These are phyloP conservation scores for Pichia sporocuriosa DNA, from an alignment of 805 yeast genomes.

Conservation along the genomic window DNA sequence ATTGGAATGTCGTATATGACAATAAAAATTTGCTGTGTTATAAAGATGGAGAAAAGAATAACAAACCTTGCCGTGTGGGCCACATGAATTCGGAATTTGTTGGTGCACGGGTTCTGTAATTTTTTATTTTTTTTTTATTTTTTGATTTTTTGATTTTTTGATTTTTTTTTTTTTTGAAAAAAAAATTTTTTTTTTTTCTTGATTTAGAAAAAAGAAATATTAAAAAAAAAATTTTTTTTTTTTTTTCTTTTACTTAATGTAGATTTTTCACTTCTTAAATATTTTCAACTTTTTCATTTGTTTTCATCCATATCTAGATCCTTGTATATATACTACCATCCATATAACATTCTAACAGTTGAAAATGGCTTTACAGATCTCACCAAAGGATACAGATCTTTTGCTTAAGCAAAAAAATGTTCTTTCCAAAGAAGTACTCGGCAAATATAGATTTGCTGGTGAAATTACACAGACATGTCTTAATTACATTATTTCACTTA, in stretches of 20 bases:
- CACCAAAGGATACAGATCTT: constrained; percentile 66
- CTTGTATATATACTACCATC: too few species aligned
- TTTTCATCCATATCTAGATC: too few species aligned
- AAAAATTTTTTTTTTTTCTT: not conserved
- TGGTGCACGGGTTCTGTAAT: constrained; percentile 10
- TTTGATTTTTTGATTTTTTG: not conserved
- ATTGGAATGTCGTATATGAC: constrained; percentile 2
- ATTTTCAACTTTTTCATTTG: too few species aligned
- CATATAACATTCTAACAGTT: too few species aligned
- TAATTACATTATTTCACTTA: constrained; percentile 54
- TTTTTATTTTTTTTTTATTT: not conserved
- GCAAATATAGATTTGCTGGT: constrained; percentile 85
- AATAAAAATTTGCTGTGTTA: not conserved
- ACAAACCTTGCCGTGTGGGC: not conserved
- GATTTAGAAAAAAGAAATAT: too few species aligned
- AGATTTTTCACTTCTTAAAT: too few species aligned
- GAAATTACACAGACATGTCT: constrained; percentile 81
- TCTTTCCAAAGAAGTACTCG: constrained; percentile 53
- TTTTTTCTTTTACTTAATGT: too few species aligned
- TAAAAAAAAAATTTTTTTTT: too few species aligned
- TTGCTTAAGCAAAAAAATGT: constrained; percentile 68
- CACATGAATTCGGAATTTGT: not conserved
- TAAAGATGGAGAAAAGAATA: too few species aligned
- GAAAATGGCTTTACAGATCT: constrained; percentile 67
- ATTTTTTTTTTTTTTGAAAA: not conserved